These are phyloP conservation scores for Fulvia fulva DNA, from an alignment of 2,329 filamentous ascomycete genomes.

Conservation along the genomic window DNA sequence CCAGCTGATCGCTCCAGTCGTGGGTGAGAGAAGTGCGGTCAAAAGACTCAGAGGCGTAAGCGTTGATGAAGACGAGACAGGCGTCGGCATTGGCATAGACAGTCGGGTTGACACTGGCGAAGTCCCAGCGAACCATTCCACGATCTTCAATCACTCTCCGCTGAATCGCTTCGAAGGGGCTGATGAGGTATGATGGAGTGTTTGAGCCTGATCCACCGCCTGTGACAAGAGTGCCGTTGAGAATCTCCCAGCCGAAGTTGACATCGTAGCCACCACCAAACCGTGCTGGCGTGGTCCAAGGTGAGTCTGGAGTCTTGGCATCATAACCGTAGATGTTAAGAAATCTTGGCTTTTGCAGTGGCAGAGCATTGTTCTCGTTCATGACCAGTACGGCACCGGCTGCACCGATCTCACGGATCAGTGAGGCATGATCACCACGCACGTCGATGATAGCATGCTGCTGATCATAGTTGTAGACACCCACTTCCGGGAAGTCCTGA, in stretches of 20 bases:
- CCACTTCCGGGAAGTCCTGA: constrained; percentile 17
- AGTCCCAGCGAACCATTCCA: constrained; percentile 27
- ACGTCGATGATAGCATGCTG: constrained; percentile 54
- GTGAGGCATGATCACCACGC: constrained; percentile 47
- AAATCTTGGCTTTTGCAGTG: constrained; percentile 44
- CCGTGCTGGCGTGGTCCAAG: constrained; percentile 37
- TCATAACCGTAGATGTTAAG: constrained; percentile 40
- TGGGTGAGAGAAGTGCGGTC: constrained; percentile 28
- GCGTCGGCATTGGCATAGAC: constrained; percentile 27
- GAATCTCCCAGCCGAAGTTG: constrained; percentile 33
- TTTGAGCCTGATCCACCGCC: constrained; percentile 19
- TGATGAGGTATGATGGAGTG: constrained; percentile 18
- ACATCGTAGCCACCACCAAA: constrained; percentile 40
- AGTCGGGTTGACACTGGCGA: constrained; percentile 22
- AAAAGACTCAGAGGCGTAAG: constrained; percentile 26
- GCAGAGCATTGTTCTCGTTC: constrained; percentile 55
- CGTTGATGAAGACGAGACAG: constrained; percentile 34
- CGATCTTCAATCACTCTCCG: constrained; percentile 18
- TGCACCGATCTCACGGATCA: constrained; percentile 43
- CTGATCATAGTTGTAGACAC: constrained; percentile 19
- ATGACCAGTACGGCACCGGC: constrained; percentile 61
- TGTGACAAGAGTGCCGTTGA: constrained; percentile 21
- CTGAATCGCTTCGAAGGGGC: constrained; percentile 24
- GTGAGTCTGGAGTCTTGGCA: constrained; percentile 28
- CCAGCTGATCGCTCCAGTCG: constrained; percentile 26